Evolutionary conservation across 768 basidiomycete species (phyloP).

Genomic region (Punctularia strigosozonata): DNA sequence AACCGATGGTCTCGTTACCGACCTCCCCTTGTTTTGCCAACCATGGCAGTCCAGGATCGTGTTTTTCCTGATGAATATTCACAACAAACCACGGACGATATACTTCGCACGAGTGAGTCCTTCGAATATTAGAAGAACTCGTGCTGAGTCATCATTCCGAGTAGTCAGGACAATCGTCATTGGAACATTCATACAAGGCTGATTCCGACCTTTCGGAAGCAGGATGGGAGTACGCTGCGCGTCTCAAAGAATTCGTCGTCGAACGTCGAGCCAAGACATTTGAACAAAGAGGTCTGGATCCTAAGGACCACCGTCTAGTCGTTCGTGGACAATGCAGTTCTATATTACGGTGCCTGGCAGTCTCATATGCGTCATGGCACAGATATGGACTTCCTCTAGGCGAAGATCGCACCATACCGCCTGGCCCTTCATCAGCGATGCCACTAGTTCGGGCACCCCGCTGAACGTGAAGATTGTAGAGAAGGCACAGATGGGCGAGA

Average conservation of each 20-base stretch:
- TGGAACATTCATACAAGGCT: slow-evolving; percentile 98
- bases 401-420: slow-evolving; percentile 90
- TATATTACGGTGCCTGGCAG: neutral
- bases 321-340: slow-evolving; percentile 27
- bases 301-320: slow-evolving; percentile 49
- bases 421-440: slow-evolving; percentile 68
- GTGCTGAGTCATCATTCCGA: neutral
- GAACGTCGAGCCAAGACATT: slow-evolving; percentile 69
- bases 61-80: slow-evolving; percentile 99
- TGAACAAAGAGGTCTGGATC: slow-evolving; percentile 57
- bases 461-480: slow-evolving; percentile 77
- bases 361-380: slow-evolving; percentile 1
- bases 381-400: slow-evolving; percentile 98
- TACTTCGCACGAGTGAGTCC: slow-evolving; percentile 85
- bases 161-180: slow-evolving; percentile 95
- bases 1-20: neutral
- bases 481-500: slow-evolving; percentile 94
- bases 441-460: slow-evolving; percentile 12
- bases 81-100: slow-evolving; percentile 85
- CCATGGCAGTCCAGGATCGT: slow-evolving; percentile 79
- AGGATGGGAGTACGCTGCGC: slow-evolving; percentile 92
- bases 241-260: slow-evolving; percentile 81
- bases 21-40: slow-evolving; percentile 2
- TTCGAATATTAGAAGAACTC: neutral
- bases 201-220: slow-evolving; percentile 93